Evolutionary conservation across 805 yeast species (phyloP), one percentile per base, ranked within the genome.

Genomic region (Candida ortonii): DNA sequence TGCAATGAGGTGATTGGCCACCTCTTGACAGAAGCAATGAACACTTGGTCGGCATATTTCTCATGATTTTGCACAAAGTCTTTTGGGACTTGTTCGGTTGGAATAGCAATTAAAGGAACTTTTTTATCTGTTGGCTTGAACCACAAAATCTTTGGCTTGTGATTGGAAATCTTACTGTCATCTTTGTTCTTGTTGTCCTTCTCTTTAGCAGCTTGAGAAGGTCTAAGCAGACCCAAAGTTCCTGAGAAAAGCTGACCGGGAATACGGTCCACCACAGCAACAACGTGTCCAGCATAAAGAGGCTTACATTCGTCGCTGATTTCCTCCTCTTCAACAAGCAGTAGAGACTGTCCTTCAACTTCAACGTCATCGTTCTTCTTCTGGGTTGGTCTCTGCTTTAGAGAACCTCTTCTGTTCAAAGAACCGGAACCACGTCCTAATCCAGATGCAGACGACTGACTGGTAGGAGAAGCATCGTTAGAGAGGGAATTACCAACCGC

Each of bases 1-100:
- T 93, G 98, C 59, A 93, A 72, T 0, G 97, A 90, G 7, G 98
- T 93, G 61, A 93, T 93, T 54, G 98, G 98, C 98, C 98, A 93
- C 61, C 98, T 81, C 60, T 93, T 93, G 53, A 93, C 90, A 1
- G 95, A 84, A 0, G 97, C 97, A 42, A 93, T 90, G 56, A 90
- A 93, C 33, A 89, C 65, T 50, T 81, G 84, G 55, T 85, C 78
- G 0, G 84, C 71, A 52, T 93, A 93, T 33, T 70, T 71, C 37
- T 84, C 94, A 46, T 88, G 95, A 49, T 87, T 88, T 49, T 88
- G 96, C 26, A 93, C 89, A 62, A 93, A 90, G 59, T 90, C 97
- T 39, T 73, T 76, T 21, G 98, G 98, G 0, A 96, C 98, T 60
- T 93, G 96, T 53, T 93, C 98, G 1, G 97, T 93, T 24, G 98